Base-by-base conservation (phyloP, 495 filamentous ascomycete genomes). In the Penicillium argentinense region DNA sequence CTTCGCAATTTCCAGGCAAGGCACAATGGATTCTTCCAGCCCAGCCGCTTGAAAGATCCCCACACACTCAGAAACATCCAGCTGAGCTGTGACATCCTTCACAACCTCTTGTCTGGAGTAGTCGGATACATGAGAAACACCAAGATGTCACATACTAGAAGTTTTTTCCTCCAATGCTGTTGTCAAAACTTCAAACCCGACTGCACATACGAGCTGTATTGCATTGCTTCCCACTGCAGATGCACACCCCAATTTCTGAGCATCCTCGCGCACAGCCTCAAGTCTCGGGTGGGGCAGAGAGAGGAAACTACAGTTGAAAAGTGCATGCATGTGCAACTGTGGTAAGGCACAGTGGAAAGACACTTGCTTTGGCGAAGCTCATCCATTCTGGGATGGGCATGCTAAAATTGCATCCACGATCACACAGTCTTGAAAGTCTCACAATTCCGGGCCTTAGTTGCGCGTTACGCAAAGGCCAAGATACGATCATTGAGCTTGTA, bases 191-290 rank as follows among this genome's bases (percentile, higher is more conserved):
- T 73, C 69, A 5, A 72, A 64, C 2, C 82, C 82, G 0, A 79
- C 66, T 3, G 76, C 75, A 11, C 62, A 57, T 2, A 76, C 78
- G 21, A 83, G 72, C 51, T 86, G 84, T 42, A 83, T 81, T 0
- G 75, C 77, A 42, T 72, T 72, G 45, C 66, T 63, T 11, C 83
- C 83, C 9, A 85, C 77, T 18, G 74, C 73, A 12, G 73, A 76
- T 6, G 73, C 67, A 22, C 81, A 82, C 16, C 81, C 82, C 75
- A 1, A 85, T 42, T 79, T 67, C 5, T 59, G 67, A 1, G 51
- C 64, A 3, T 13, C 17, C 48, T 39, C 12, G 57, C 56, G 9
- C 2, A 8, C 1, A 16, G 12, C n/a, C 8, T 32, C 12, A 39
- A 24, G 23, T 5, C 1, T 9, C 0, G 76, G 75, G 8, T 53